These are phyloP conservation scores for Aechmea fasciata DNA, from an alignment of 176 grass and related monocot species.

Conservation along the genomic window DNA sequence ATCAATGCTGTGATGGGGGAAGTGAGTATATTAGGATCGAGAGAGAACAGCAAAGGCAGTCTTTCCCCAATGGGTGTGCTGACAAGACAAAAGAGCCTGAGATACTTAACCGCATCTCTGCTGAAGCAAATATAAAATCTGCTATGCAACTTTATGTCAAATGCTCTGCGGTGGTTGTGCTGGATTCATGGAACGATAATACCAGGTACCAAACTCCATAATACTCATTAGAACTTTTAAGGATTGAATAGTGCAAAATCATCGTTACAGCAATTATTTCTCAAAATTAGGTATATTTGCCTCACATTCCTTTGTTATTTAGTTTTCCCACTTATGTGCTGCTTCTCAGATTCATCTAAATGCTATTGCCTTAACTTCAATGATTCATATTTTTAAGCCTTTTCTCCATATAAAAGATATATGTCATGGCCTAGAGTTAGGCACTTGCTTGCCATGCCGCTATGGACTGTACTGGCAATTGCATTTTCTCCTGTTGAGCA, in stretches of 20 bases:
- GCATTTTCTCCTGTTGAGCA: too few relatives aligned
- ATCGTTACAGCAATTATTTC: not conserved
- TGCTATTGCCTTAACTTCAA: too few relatives aligned
- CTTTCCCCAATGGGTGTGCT: constrained; percentile 75
- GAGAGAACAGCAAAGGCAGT: constrained; percentile 59
- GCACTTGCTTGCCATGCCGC: too few relatives aligned
- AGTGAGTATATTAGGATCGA: constrained; percentile 79
- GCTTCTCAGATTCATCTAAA: too few relatives aligned
- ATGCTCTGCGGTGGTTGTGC: constrained; percentile 67
- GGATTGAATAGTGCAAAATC: not conserved
- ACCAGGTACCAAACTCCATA: constrained; percentile 43
- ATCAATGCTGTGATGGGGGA: constrained; percentile 81
- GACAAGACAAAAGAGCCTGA: constrained; percentile 59
- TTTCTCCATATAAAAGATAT: too few relatives aligned
- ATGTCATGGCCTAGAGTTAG: too few relatives aligned
- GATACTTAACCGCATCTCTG: constrained; percentile 50
- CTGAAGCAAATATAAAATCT: constrained; percentile 91
- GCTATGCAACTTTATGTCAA: constrained; percentile 83
- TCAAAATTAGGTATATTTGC: too few relatives aligned
- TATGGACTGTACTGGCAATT: too few relatives aligned
- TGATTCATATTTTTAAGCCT: too few relatives aligned
- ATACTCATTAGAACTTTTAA: not conserved
- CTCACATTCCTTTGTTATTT: too few relatives aligned
- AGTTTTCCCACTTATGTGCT: too few relatives aligned
- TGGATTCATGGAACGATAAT: constrained; percentile 89